Conservation (phyloP, 345 rosid genomes). For the Syzygium aqueum region DNA sequence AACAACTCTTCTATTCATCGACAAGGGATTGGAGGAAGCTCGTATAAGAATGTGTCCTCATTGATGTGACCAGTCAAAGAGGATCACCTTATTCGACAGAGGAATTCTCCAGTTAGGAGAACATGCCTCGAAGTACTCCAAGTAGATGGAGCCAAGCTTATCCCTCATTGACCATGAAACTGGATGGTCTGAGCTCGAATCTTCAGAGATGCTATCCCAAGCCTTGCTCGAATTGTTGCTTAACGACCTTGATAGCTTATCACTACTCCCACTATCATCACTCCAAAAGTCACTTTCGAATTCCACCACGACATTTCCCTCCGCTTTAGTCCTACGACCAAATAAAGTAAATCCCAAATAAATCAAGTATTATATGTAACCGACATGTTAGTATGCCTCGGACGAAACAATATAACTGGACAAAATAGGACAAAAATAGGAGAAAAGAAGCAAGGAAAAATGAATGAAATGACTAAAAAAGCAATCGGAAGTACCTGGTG, state of each 20-base stretch:
- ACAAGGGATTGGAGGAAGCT: not conserved
- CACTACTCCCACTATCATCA: slow-evolving; percentile 50
- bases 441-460: not conserved
- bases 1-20: not conserved
- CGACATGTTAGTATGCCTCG: not conserved
- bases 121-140: slow-evolving; percentile 50
- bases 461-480: not conserved
- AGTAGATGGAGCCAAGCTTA: slow-evolving; percentile 43
- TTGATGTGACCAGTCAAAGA: not conserved
- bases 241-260: slow-evolving; percentile 45
- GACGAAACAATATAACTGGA: not conserved
- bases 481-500: slow-evolving; percentile 27
- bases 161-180: slow-evolving; percentile 15
- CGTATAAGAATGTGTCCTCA: not conserved
- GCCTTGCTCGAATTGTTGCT: slow-evolving; percentile 51
- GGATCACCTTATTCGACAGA: slow-evolving; percentile 43
- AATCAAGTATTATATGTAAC: not conserved
- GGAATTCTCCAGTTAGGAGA: slow-evolving; percentile 61
- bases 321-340: slow-evolving; percentile 21
- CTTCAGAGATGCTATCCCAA: slow-evolving; percentile 60
- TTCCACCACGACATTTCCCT: slow-evolving; percentile 23
- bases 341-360: not conserved
- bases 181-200: slow-evolving; percentile 41
- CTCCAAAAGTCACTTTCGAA: slow-evolving; percentile 55
- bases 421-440: not conserved